A percentile compares a stretch with the other conserved stretches of the same genome.
These are phyloP conservation scores for Pseudophaeomoniella oleicola DNA, from an alignment of 2,329 filamentous ascomycete genomes.

Conservation along the genomic window DNA sequence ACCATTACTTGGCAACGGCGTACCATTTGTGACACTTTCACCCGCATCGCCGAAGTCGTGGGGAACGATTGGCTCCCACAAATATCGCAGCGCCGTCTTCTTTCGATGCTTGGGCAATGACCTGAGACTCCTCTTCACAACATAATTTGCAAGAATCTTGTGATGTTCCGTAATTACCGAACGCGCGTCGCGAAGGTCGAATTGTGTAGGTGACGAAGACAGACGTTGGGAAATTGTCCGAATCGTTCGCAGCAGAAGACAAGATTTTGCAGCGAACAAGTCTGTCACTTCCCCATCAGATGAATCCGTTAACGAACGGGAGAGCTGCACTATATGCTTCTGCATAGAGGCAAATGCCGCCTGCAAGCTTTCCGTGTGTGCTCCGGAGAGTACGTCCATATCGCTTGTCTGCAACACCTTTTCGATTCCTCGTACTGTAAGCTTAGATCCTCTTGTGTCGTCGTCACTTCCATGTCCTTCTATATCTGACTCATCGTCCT, in stretches of 20 bases:
- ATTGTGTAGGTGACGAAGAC: neutral
- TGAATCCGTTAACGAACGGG: neutral
- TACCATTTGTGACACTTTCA: conserved; percentile 42
- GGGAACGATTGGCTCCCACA: conserved; percentile 21
- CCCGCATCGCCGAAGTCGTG: conserved; percentile 64
- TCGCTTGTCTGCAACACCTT: too few species aligned
- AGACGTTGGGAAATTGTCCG: neutral
- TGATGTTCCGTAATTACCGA: neutral
- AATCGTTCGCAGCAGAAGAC: neutral
- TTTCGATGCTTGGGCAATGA: neutral
- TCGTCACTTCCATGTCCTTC: neutral
- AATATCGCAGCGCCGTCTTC: neutral
- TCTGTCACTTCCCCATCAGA: neutral
- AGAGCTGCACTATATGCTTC: neutral
- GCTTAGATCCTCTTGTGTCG: neutral
- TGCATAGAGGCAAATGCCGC: neutral
- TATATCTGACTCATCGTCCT: conserved; percentile 9
- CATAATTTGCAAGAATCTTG: neutral
- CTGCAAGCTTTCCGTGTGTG: neutral
- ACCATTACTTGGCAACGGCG: too few species aligned
- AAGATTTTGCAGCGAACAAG: neutral
- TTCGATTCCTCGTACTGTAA: neutral
- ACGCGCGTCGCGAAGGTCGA: neutral
- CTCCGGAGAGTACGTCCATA: neutral
- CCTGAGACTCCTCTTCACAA: neutral